Evolutionary conservation across 2,329 filamentous ascomycete genomes (phyloP).

Genomic region (Ophiocordyceps sinensis): DNA sequence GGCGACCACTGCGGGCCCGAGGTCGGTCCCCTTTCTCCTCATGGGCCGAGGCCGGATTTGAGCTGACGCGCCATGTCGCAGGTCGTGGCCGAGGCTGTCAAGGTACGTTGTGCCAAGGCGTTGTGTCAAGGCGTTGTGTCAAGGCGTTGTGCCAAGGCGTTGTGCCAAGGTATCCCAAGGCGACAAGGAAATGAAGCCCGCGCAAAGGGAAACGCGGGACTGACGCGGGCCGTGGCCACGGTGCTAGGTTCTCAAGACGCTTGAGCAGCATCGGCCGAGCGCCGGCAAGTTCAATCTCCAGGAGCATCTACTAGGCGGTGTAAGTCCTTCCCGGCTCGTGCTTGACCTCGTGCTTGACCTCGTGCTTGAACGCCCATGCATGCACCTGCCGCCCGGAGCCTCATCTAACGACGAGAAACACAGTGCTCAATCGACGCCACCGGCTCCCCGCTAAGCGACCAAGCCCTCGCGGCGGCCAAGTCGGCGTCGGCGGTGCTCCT

Average conservation of each 20-base stretch:
- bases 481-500: slow-evolving; percentile 79
- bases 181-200: neutral
- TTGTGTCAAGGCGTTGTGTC: too few species aligned
- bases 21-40: slow-evolving; percentile 25
- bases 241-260: slow-evolving; percentile 56
- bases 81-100: slow-evolving; percentile 75
- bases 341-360: too few species aligned
- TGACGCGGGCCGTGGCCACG: neutral
- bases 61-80: slow-evolving; percentile 9
- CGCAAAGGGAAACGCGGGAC: neutral
- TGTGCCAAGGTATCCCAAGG: too few species aligned
- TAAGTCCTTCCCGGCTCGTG: slow-evolving; percentile 33
- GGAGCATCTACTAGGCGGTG: slow-evolving; percentile 80
- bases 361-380: neutral
- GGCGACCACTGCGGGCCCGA: slow-evolving; percentile 81
- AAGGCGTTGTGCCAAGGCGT: too few species aligned
- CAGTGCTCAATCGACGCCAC: slow-evolving; percentile 80
- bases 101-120: slow-evolving; percentile 37
- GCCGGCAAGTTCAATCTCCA: slow-evolving; percentile 75
- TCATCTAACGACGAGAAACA: neutral
- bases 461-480: slow-evolving; percentile 71
- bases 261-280: slow-evolving; percentile 58
- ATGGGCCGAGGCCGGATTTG: slow-evolving; percentile 15
- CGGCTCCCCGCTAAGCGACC: slow-evolving; percentile 66
- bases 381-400: neutral